phyloP scores from a whole-genome alignment of 495 filamentous ascomycete genomes.

The Hyphodiscus hymeniophilus region DNA sequence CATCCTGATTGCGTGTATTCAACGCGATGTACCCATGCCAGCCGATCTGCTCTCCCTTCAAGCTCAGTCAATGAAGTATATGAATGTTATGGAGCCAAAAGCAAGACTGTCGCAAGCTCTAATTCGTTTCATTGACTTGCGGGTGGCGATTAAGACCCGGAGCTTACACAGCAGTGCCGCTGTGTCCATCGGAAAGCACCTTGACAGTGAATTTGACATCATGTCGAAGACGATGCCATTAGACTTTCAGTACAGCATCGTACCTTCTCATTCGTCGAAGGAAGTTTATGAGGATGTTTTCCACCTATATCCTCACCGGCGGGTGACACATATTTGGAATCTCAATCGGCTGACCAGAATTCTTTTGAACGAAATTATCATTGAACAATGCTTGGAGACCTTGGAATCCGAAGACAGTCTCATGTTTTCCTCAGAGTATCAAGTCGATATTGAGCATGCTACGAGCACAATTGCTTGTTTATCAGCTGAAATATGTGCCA shows the following conservation, averaged over 20 bases:
- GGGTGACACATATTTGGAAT: constrained; percentile 1
- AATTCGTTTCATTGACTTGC: background rate
- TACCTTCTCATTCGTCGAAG: background rate
- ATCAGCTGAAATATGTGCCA: background rate
- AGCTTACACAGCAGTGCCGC: background rate
- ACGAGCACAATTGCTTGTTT: background rate
- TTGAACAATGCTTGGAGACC: background rate
- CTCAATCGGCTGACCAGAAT: background rate
- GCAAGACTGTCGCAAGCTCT: background rate
- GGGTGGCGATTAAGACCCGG: background rate
- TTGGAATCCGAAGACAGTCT: background rate
- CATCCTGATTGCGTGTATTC: background rate
- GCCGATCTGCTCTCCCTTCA: background rate
- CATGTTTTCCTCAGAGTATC: background rate
- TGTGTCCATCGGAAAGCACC: background rate
- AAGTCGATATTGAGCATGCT: background rate
- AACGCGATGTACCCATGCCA: background rate
- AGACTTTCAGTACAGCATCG: background rate
- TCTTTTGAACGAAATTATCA: background rate
- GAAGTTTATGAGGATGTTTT: background rate
- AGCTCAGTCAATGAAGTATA: background rate
- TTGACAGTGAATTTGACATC: background rate
- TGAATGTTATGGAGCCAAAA: background rate
- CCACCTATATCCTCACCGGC: background rate
- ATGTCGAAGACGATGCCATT: background rate